Conservation (phyloP, 768 basidiomycete genomes). For the Boletus rufocinnamomeus region DNA sequence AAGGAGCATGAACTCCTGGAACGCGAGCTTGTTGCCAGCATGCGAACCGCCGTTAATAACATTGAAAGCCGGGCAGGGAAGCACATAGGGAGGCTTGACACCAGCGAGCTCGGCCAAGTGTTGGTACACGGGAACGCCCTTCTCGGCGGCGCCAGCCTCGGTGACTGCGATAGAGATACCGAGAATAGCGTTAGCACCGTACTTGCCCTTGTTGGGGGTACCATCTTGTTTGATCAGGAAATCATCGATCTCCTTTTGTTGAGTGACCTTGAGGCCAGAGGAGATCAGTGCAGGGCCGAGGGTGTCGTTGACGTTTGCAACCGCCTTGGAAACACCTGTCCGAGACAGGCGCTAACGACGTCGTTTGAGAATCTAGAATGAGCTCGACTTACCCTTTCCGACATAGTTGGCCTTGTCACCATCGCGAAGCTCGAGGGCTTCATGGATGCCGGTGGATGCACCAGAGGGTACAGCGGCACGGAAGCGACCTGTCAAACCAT, state of each 20-base stretch:
- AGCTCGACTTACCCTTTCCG: slow-evolving; percentile 76
- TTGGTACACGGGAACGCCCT: slow-evolving; percentile 93
- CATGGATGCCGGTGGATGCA: slow-evolving; percentile 97
- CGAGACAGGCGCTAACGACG: slow-evolving; percentile 1
- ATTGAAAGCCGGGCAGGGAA: slow-evolving; percentile 94
- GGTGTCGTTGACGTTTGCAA: slow-evolving; percentile 87
- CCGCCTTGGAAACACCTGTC: slow-evolving; percentile 89
- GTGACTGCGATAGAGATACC: slow-evolving; percentile 96
- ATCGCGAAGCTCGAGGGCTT: slow-evolving; percentile 98
- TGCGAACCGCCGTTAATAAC: slow-evolving; percentile 99
- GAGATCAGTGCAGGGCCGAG: slow-evolving; percentile 91
- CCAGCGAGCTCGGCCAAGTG: slow-evolving; percentile 97
- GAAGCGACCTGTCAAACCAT: slow-evolving; percentile 69
- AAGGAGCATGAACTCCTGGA: slow-evolving; percentile 99
- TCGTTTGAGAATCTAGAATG: neutral
- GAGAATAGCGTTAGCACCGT: slow-evolving; percentile 98
- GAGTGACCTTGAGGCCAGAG: slow-evolving; percentile 77
- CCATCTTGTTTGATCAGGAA: slow-evolving; percentile 98
- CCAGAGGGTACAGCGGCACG: slow-evolving; percentile 96
- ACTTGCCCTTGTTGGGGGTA: slow-evolving; percentile 97
- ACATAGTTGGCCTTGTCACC: slow-evolving; percentile 90
- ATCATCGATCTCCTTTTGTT: slow-evolving; percentile 96
- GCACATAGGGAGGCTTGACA: slow-evolving; percentile 89
- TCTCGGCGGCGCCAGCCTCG: slow-evolving; percentile 92
- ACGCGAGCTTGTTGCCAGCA: slow-evolving; percentile 99